A percentile compares a stretch with the other conserved stretches of the same genome.
Conservation (phyloP, 176 grass and related monocot genomes). For the Stipa capillata region DNA sequence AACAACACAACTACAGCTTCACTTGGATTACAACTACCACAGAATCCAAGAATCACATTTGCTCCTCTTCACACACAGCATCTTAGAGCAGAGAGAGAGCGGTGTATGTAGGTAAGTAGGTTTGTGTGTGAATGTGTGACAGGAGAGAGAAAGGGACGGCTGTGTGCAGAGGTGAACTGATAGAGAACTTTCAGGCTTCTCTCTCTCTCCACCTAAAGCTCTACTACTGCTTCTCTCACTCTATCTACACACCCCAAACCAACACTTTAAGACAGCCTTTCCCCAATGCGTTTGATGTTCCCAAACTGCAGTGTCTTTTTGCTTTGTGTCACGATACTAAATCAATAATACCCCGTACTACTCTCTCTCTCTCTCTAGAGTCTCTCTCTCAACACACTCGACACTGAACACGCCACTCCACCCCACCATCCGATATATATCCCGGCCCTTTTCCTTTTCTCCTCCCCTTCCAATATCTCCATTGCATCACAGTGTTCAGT, state of each 20-base stretch:
- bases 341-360: background rate
- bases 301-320: constrained; percentile 71
- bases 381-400: background rate
- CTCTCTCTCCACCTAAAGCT: constrained; percentile 38
- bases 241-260: constrained; percentile 40
- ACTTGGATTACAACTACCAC: constrained; percentile 58
- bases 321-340: constrained; percentile 30
- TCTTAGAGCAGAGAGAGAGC: constrained; percentile 4
- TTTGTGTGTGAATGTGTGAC: constrained; percentile 36
- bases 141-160: constrained; percentile 90
- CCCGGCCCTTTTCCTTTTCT: constrained; percentile 7
- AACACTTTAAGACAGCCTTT: constrained; percentile 59
- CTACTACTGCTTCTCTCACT: constrained; percentile 32
- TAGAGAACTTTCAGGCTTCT: constrained; percentile 80
- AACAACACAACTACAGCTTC: constrained; percentile 41
- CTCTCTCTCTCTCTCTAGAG: constrained; percentile 10
- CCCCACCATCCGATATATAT: constrained; percentile 31
- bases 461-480: constrained; percentile 42
- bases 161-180: constrained; percentile 77
- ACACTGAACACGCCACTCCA: background rate
- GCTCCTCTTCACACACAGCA: constrained; percentile 24
- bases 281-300: constrained; percentile 46
- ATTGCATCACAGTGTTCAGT: constrained; percentile 42
- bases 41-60: constrained; percentile 54
- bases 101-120: background rate